Evolutionary conservation across 345 rosid species (phyloP).

Genomic region (Syzygium jambos): DNA sequence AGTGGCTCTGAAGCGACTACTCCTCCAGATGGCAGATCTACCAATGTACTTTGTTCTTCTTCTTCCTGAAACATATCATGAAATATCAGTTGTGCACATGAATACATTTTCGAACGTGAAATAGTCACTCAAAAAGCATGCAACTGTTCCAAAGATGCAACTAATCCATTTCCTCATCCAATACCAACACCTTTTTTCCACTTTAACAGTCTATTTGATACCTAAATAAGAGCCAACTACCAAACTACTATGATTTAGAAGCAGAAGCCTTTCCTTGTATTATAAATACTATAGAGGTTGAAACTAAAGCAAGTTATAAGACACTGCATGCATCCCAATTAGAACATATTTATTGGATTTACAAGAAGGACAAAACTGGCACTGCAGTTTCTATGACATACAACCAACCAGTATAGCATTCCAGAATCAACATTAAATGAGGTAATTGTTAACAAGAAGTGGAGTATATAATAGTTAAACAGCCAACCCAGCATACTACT

Average conservation of each 20-base stretch:
- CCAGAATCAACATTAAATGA: background rate
- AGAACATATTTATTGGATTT: background rate
- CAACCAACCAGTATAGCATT: background rate
- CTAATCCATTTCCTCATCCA: background rate
- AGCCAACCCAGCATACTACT: background rate
- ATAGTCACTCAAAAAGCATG: background rate
- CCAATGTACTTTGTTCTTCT: conserved; percentile 30
- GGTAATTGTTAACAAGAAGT: background rate
- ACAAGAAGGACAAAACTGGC: background rate
- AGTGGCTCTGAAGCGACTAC: conserved; percentile 13
- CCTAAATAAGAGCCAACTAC: background rate
- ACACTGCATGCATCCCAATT: background rate
- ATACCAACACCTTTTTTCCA: background rate
- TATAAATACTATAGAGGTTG: background rate
- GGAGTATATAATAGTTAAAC: background rate
- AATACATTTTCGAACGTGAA: background rate
- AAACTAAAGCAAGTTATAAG: background rate
- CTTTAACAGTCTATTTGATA: background rate
- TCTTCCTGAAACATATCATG: conserved; percentile 15
- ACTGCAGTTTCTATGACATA: background rate
- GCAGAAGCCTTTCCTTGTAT: background rate
- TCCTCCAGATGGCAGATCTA: conserved; percentile 20
- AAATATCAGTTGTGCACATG: background rate
- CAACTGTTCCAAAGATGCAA: background rate
- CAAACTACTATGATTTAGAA: background rate